Evolutionary conservation across 2,329 filamentous ascomycete genomes (phyloP), one percentile per base, ranked within the genome.

Genomic region (Venturia pyrina): DNA sequence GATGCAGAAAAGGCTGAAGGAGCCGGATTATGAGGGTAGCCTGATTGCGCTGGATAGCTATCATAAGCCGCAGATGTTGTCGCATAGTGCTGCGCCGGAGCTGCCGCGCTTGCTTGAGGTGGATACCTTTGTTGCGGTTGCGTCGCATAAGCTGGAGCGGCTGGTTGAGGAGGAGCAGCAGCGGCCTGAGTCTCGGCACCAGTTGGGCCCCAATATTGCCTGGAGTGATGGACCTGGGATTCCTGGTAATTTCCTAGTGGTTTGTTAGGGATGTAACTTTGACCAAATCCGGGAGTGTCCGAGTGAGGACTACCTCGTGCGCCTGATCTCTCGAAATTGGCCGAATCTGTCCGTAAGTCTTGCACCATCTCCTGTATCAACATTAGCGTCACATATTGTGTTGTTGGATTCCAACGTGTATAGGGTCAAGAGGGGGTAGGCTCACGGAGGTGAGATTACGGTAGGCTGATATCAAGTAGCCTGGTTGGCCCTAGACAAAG

Each of bases 401-500:
- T 40, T 44, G 34, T 37, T 63, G 43, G 48, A n/a, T 37, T 41
- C 24, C 5, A 46, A 5, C 41, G n/a, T 34, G 1, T 56, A 21
- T 19, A 19, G 28, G 66, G 60, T 43, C 60, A 60, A 43, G 15
- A 44, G 53, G 15, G 41, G 62, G 60, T 32, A 21, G 34, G 43
- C 79, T 65, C 77, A 81, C 79, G 71, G 78, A 75, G 57, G 80
- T 82, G 65, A 82, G 73, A 61, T 79, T 81, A 53, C 80, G 78
- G 71, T 81, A 81, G 44, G 80, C 80, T 65, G 79, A 79, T 69
- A 82, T 81, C 79, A 78, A 81, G 75, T 80, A 82, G 66, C 80
- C 80, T 62, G 75, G 70, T 67, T 78, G 75, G 70, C 79, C 78
- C 78, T 76, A 6, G 66, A 43, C 8, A 41, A 43, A 4, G 21